Percentiles rank a stretch among this genome's conserved stretches.
Evolutionary conservation across 148 eudicot species (phyloP).

Genomic region (Limonium bicolor): DNA sequence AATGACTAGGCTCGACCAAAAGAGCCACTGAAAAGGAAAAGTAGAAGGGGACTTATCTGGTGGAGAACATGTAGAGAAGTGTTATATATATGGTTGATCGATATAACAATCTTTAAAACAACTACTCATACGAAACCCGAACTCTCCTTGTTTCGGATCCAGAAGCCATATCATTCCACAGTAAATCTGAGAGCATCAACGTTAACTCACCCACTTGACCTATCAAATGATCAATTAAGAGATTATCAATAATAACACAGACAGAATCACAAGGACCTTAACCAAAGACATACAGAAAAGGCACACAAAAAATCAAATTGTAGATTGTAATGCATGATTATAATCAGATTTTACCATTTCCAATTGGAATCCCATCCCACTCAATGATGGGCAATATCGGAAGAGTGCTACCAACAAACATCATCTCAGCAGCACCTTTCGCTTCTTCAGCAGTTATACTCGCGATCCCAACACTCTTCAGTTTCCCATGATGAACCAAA

Average conservation of each 20-base stretch:
- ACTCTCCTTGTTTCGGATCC: constrained; percentile 53
- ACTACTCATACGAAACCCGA: constrained; percentile 32
- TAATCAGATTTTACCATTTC: constrained; percentile 59
- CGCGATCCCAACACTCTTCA: constrained; percentile 31
- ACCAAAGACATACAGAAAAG: background rate
- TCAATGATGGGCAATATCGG: constrained; percentile 45
- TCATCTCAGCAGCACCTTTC: constrained; percentile 51
- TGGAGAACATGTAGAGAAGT: no score
- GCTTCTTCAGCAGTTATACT: constrained; percentile 39
- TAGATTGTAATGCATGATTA: no score
- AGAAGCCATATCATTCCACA: constrained; percentile 67
- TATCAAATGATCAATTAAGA: constrained; percentile 6
- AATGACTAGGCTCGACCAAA: no score
- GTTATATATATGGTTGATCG: no score
- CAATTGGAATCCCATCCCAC: constrained; percentile 66
- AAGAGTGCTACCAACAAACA: constrained; percentile 67
- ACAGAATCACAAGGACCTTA: background rate
- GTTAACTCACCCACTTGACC: constrained; percentile 64
- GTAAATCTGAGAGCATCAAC: constrained; percentile 51
- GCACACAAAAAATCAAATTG: background rate
- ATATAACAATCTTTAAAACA: no score
- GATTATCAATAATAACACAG: background rate
- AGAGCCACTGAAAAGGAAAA: no score
- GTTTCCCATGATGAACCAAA: constrained; percentile 31
- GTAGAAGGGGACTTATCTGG: no score